Base-by-base conservation (phyloP, 768 basidiomycete species). In the Harrya chromipes region DNA sequence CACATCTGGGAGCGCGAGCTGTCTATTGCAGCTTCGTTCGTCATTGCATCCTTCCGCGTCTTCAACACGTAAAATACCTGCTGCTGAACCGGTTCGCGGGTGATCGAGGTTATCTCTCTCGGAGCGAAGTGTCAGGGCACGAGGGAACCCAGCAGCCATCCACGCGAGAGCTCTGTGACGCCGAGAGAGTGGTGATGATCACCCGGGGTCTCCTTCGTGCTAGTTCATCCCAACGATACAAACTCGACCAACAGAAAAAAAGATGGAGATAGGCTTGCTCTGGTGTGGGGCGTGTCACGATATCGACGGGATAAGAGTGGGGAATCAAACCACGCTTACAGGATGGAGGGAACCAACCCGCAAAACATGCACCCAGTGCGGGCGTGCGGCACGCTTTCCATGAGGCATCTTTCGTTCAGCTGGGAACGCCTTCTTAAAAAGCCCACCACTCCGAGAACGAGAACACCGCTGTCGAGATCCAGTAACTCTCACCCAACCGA, bases 341-440 rank as follows among this genome's bases (percentile, higher is more conserved):
- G 36, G 41, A 54, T 45, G 45, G 39, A 46, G 35, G 40, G 26
- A 24, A 39, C 12, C 43, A 49, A 61, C 46, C 33, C 45, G 40
- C 49, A 45, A 56, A 34, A 49, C 62, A 53, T 47, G 57, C 49
- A 57, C 48, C 27, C 54, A 41, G 49, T 45, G 60, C 53, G 43
- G 59, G 59, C 36, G 50, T 66, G 64, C 61, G 55, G 65, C 64
- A 67, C 50, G 49, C 50, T 56, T 65, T 39, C 56, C 64, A 65
- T 60, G 64, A 65, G 64, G 64, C 64, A 42, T 52, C 45, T 50
- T 50, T 56, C 47, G 51, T 46, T 55, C 50, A 49, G 51, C 53
- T 47, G 45, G 19, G 35, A 48, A 48, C 39, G 46, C 56, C 54
- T 50, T 54, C 53, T 63, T 59, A 55, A 60, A 60, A 48, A 37